Base-by-base conservation (phyloP, 441 rosid species). In the Adansonia rubrostipa region DNA sequence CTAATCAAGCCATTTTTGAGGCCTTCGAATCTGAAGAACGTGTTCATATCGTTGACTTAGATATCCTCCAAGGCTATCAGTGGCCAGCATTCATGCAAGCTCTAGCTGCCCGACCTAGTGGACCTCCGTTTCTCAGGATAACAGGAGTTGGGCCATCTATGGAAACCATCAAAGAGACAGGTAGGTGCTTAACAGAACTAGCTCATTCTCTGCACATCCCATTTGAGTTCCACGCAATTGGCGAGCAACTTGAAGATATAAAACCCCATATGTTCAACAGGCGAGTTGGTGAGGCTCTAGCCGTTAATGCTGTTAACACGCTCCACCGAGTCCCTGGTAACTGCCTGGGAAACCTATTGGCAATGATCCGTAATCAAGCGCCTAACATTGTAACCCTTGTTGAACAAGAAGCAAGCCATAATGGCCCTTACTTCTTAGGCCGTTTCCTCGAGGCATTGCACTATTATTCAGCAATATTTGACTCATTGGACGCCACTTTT, bases 11-110 rank as follows among this genome's bases (percentile, higher is more conserved):
- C 69, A 88, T 89, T 57, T 91, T 91, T 4, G 89, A 91, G 74
- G 92, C 94, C 19, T 86, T 89, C 11, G 91, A 89, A 80, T 77
- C 83, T 7, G 94, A 91, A 72, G 90, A 87, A 50, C 92, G 92
- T 10, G 91, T 89, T 36, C 94, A 88, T 17, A 86, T 91, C 50
- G 89, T 91, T 17, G 94, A 91, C 73, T 86, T 91, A 5, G 89
- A 91, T 78, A 91, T 89, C 77, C 89, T 85, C 40, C 92, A 88
- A 50, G 92, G 94, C 9, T 91, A 91, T 82, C 92, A 91, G 54
- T 89, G 91, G 94, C 91, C 91, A 5, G 92, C 92, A 53, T 86
- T 91, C 87, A 91, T 89, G 94, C 92, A 88, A 80, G 94, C 92
- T 72, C 80, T 91, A 4, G 92, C 90, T 6, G 89, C 89, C 15